Evolutionary conservation across 768 basidiomycete genomes (phyloP).

Genomic region (Boletus vermiculosoides): DNA sequence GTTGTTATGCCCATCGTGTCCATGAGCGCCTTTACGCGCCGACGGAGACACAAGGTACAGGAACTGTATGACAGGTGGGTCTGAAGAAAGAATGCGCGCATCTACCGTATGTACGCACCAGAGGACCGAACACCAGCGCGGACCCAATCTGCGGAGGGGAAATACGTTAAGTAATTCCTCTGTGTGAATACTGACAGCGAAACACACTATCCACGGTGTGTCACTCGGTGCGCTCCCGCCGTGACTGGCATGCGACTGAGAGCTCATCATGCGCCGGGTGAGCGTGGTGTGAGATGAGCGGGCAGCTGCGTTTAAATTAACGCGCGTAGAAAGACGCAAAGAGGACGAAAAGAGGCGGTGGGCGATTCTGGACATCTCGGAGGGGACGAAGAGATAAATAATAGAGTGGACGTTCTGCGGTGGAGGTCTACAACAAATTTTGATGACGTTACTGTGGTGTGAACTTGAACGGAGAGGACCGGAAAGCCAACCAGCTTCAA

Average conservation of each 20-base stretch:
- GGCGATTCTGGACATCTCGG: slow-evolving; percentile 22
- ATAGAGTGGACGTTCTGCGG: slow-evolving; percentile 4
- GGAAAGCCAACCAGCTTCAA: slow-evolving; percentile 10
- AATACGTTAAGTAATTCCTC: neutral
- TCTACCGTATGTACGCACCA: slow-evolving; percentile 17
- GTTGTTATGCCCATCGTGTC: slow-evolving; percentile 21
- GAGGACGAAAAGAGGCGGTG: slow-evolving; percentile 18
- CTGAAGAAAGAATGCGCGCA: neutral
- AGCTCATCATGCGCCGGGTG: slow-evolving; percentile 28
- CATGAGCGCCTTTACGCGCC: slow-evolving; percentile 24
- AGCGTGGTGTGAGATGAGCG: slow-evolving; percentile 15
- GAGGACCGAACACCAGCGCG: slow-evolving; percentile 32
- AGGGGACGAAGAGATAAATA: slow-evolving; percentile 13
- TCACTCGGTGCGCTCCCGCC: slow-evolving; percentile 17
- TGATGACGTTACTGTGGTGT: slow-evolving; percentile 30
- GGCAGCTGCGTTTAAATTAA: slow-evolving; percentile 1
- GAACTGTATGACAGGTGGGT: slow-evolving; percentile 17
- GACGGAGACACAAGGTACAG: slow-evolving; percentile 34
- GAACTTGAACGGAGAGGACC: slow-evolving; percentile 31
- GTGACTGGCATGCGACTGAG: slow-evolving; percentile 24
- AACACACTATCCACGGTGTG: slow-evolving; percentile 32
- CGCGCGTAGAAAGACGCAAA: slow-evolving; percentile 17
- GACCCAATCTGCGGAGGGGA: slow-evolving; percentile 27
- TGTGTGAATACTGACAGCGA: neutral
- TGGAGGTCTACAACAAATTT: slow-evolving; percentile 21